Conservation (phyloP, 1,284 basidiomycete genomes). For the Singerocomus rubriflavus region DNA sequence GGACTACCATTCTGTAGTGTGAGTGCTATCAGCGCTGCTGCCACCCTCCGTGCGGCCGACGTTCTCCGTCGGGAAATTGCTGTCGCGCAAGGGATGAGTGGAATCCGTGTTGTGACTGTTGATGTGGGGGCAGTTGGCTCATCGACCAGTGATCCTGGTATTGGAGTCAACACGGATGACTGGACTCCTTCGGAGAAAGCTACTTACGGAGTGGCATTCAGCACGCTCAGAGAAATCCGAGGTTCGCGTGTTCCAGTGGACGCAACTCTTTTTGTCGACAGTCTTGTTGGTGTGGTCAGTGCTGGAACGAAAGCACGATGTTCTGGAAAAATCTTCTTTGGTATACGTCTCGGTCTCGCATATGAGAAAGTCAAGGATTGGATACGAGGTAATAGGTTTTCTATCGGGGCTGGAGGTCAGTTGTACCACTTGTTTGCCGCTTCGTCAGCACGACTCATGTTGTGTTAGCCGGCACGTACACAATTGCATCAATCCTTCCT, state of each 20-base stretch:
- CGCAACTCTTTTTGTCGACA: conserved; percentile 55
- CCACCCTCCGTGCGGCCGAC: conserved; percentile 65
- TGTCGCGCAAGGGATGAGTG: conserved; percentile 45
- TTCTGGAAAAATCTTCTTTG: conserved; percentile 37
- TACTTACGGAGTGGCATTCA: conserved; percentile 66
- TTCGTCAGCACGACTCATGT: conserved; percentile 3
- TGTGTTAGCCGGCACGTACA: conserved; percentile 58
- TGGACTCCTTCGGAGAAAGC: conserved; percentile 72
- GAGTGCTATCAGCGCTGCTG: conserved; percentile 64
- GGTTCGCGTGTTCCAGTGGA: conserved; percentile 51
- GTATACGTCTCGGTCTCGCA: conserved; percentile 42
- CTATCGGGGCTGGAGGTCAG: conserved; percentile 73
- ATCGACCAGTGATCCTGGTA: neutral
- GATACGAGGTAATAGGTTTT: conserved; percentile 60
- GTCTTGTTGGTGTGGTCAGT: conserved; percentile 54
- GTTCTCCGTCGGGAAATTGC: conserved; percentile 70
- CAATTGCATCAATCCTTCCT: conserved; percentile 66
- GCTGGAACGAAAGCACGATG: conserved; percentile 43
- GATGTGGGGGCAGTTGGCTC: conserved; percentile 36
- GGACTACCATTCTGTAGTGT: conserved; percentile 66
- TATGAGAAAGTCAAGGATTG: conserved; percentile 40
- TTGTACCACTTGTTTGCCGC: conserved; percentile 4
- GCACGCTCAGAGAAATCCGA: conserved; percentile 43
- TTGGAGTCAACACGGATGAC: conserved; percentile 42
- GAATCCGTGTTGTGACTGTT: conserved; percentile 66